These are phyloP conservation scores for Samsoniella hepiali DNA, from an alignment of 2,329 filamentous ascomycete species.

Conservation along the genomic window DNA sequence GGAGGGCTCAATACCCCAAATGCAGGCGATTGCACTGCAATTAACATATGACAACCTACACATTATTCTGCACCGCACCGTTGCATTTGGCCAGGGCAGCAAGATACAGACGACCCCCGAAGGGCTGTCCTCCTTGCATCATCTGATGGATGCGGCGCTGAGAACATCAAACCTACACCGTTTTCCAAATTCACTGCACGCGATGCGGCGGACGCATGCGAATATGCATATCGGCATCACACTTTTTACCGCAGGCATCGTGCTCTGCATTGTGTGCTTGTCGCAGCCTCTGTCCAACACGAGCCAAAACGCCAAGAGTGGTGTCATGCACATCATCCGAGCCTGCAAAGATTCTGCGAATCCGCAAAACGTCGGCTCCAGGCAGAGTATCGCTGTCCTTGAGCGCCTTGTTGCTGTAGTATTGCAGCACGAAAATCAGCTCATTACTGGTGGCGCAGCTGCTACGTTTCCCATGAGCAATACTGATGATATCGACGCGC, in stretches of 20 bases:
- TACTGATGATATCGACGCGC: neutral
- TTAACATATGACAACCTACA: slow-evolving; percentile 18
- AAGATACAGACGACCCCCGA: slow-evolving; percentile 2
- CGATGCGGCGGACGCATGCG: slow-evolving; percentile 10
- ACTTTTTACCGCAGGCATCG: slow-evolving; percentile 17
- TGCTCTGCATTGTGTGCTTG: slow-evolving; percentile 14
- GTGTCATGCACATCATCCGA: slow-evolving; percentile 19
- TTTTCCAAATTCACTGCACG: slow-evolving; percentile 11
- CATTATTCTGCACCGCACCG: slow-evolving; percentile 14
- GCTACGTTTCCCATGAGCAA: neutral
- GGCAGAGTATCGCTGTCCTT: slow-evolving; percentile 16
- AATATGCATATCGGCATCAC: slow-evolving; percentile 19
- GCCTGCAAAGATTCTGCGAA: slow-evolving; percentile 9
- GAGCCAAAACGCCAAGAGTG: slow-evolving; percentile 12
- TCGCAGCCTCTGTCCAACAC: slow-evolving; percentile 12
- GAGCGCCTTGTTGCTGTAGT: slow-evolving; percentile 17
- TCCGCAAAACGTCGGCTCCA: slow-evolving; percentile 7
- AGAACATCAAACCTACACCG: slow-evolving; percentile 5
- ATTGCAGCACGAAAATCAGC: slow-evolving; percentile 13
- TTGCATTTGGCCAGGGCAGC: slow-evolving; percentile 6
- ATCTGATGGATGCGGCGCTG: slow-evolving; percentile 11
- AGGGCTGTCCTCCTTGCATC: slow-evolving; percentile 1
- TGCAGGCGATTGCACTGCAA: slow-evolving; percentile 17
- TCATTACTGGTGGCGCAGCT: slow-evolving; percentile 11
- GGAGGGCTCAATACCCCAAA: neutral